phyloP scores from a whole-genome alignment of 306 rosid species.

The Vigna trinervia region DNA sequence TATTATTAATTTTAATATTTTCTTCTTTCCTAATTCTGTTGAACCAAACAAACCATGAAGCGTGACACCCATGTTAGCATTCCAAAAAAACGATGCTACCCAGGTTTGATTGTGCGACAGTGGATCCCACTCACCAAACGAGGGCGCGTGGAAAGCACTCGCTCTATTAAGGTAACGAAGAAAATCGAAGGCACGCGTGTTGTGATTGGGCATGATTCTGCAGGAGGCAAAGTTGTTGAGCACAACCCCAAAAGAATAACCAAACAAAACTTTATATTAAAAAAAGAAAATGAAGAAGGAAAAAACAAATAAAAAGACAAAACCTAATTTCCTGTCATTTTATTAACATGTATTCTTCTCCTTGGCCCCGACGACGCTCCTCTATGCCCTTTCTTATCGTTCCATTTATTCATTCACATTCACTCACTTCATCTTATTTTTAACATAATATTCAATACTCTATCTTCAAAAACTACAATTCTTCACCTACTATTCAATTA shows the following conservation, averaged over 20 bases:
- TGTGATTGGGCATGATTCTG: constrained; percentile 39
- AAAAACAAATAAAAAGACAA: constrained; percentile 40
- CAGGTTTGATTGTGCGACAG: not conserved
- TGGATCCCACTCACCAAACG: constrained; percentile 6
- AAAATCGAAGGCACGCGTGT: constrained; percentile 43
- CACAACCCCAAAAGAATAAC: constrained; percentile 46
- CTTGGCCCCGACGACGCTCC: constrained; percentile 48
- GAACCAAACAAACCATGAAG: not conserved
- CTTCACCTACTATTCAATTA: too few species aligned
- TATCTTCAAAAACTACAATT: too few species aligned
- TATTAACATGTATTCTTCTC: constrained; percentile 44
- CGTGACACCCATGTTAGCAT: not conserved
- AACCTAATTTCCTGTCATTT: constrained; percentile 54
- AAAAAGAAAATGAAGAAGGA: not conserved
- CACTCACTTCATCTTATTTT: constrained; percentile 3
- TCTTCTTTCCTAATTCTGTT: not conserved
- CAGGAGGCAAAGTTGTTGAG: constrained; percentile 37
- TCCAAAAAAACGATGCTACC: not conserved
- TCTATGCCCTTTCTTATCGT: constrained; percentile 17
- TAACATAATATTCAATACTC: not conserved
- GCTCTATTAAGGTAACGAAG: not conserved
- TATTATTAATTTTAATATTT: not conserved
- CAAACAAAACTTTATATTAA: constrained; percentile 1
- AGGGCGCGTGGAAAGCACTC: constrained; percentile 23
- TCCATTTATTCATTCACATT: constrained; percentile 3